A percentile compares a stretch with the other conserved stretches of the same genome.
Conservation (phyloP, 352 stramenopile species). For the Globisporangium nagaii region DNA sequence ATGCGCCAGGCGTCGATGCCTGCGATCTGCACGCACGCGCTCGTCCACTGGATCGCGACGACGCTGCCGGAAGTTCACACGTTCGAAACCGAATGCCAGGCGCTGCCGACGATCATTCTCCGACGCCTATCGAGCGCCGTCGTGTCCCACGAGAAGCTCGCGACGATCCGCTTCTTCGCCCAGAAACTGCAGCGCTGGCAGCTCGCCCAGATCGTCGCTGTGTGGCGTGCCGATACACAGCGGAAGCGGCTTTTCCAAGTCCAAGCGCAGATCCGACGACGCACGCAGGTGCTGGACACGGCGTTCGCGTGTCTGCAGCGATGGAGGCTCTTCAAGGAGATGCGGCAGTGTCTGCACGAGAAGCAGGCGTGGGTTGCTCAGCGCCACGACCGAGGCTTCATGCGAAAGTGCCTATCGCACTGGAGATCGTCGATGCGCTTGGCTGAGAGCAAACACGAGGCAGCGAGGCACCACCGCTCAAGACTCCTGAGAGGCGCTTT, state of each 20-base stretch:
- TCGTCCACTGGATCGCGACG: slow-evolving; percentile 45
- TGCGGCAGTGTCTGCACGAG: slow-evolving; percentile 17
- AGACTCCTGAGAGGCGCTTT: not conserved
- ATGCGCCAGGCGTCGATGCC: slow-evolving; percentile 19
- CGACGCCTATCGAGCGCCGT: slow-evolving; percentile 17
- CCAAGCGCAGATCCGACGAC: slow-evolving; percentile 2
- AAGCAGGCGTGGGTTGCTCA: slow-evolving; percentile 36
- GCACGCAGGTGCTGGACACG: slow-evolving; percentile 22
- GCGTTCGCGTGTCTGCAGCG: slow-evolving; percentile 38
- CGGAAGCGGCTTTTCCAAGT: slow-evolving; percentile 11
- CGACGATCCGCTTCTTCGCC: slow-evolving; percentile 11
- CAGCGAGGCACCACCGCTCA: not conserved
- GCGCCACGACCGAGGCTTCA: slow-evolving; percentile 11
- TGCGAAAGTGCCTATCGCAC: slow-evolving; percentile 13
- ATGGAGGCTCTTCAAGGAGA: slow-evolving; percentile 29
- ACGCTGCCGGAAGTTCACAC: slow-evolving; percentile 24
- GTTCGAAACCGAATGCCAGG: slow-evolving; percentile 17
- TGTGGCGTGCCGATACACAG: slow-evolving; percentile 11
- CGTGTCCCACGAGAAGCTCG: not conserved
- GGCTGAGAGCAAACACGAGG: not conserved
- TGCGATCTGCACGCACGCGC: slow-evolving; percentile 23
- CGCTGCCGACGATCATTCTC: slow-evolving; percentile 26
- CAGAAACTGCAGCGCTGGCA: slow-evolving; percentile 11
- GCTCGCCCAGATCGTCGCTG: slow-evolving; percentile 10
- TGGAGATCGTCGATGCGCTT: slow-evolving; percentile 17